These are phyloP conservation scores for Calendula officinalis DNA, from an alignment of 129 eudicot species.

Conservation along the genomic window DNA sequence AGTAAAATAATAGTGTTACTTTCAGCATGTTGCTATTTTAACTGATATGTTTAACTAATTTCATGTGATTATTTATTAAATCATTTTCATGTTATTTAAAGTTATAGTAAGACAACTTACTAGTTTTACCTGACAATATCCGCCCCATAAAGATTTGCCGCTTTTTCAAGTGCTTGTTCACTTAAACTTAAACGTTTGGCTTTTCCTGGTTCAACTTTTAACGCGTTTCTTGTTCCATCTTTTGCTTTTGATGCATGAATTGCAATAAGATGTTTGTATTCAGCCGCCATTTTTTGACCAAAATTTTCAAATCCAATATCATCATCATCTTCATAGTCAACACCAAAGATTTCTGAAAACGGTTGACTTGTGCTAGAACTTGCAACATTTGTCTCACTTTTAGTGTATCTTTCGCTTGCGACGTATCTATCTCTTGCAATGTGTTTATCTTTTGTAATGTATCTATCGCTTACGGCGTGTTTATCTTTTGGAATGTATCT, in stretches of 20 bases:
- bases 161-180: conserved; percentile 73
- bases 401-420: background rate
- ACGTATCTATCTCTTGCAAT: background rate
- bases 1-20: too few relatives aligned
- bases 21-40: too few relatives aligned
- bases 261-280: conserved; percentile 65
- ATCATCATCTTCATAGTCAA: conserved; percentile 31
- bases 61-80: conserved; percentile 1
- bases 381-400: background rate
- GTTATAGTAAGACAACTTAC: conserved; percentile 19
- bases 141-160: conserved; percentile 48
- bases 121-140: conserved; percentile 71
- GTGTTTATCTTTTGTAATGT: too few relatives aligned
- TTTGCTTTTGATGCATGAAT: conserved; percentile 76
- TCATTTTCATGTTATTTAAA: background rate
- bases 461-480: too few relatives aligned
- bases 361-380: conserved; percentile 28
- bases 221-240: conserved; percentile 51
- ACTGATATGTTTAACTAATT: too few relatives aligned
- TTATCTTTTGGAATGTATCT: too few relatives aligned
- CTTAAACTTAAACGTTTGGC: conserved; percentile 73
- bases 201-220: conserved; percentile 41
- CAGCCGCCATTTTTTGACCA: conserved; percentile 32
- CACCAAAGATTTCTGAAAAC: conserved; percentile 27
- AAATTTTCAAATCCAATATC: conserved; percentile 31